These are phyloP conservation scores for Pythium graminicola DNA, from an alignment of 352 stramenopile genomes.

Conservation along the genomic window DNA sequence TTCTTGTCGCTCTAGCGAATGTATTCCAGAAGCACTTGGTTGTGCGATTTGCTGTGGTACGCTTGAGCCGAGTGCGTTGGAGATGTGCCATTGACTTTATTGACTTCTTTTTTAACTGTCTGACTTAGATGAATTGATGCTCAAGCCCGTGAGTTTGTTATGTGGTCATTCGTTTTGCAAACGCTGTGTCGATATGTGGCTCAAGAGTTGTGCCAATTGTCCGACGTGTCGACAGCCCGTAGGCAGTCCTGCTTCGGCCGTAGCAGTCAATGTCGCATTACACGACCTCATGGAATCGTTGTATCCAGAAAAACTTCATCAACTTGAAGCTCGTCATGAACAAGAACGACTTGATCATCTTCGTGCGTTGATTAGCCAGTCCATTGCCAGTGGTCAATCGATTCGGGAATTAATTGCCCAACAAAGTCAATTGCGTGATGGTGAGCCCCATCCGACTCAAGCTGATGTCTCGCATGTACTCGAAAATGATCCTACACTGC, in stretches of 20 bases:
- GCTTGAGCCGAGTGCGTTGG: background rate
- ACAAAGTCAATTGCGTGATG: conserved; percentile 6
- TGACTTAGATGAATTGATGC: conserved; percentile 36
- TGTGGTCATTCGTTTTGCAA: conserved; percentile 47
- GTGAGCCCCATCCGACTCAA: conserved; percentile 10
- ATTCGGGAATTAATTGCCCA: conserved; percentile 27
- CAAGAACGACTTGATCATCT: conserved; percentile 26
- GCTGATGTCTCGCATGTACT: conserved; percentile 31
- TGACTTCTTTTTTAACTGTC: background rate
- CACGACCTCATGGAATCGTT: conserved; percentile 28
- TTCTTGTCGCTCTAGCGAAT: no score
- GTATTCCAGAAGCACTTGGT: conserved; percentile 27
- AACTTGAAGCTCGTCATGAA: conserved; percentile 27
- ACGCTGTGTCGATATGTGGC: conserved; percentile 37
- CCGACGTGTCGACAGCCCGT: conserved; percentile 33
- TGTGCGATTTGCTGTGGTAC: conserved; percentile 41
- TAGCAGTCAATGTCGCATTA: conserved; percentile 31
- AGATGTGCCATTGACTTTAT: background rate
- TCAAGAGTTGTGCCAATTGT: conserved; percentile 31
- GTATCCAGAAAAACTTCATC: conserved; percentile 27
- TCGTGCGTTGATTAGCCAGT: conserved; percentile 25
- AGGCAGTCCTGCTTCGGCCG: background rate
- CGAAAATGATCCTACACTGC: conserved; percentile 28
- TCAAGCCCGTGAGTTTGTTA: conserved; percentile 33
- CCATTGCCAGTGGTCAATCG: conserved; percentile 23